A percentile compares a stretch with the other conserved stretches of the same genome.
Evolutionary conservation across 1,284 basidiomycete genomes (phyloP).

Genomic region (Puccinia horiana): DNA sequence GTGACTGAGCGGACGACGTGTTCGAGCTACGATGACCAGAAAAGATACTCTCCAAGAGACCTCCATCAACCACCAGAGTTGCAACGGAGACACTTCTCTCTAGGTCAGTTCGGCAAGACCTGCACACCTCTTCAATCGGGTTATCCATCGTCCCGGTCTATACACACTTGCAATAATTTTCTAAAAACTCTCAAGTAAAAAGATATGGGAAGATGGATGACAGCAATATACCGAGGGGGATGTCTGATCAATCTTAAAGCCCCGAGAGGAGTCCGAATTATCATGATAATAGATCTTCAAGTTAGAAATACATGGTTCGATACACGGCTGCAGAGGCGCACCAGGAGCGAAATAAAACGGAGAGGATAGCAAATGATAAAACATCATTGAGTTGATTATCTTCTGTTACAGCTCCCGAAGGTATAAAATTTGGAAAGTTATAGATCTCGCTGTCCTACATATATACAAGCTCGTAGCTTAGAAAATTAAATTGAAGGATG

Average conservation of each 20-base stretch:
- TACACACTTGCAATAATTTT: background rate
- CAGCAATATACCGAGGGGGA: background rate
- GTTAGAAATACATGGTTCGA: background rate
- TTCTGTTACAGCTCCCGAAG: too few species aligned
- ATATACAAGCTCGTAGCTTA: too few species aligned
- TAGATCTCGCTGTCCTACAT: too few species aligned
- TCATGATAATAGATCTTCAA: background rate
- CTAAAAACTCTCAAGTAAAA: too few species aligned
- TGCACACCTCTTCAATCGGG: background rate
- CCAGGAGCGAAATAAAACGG: too few species aligned
- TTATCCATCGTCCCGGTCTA: background rate
- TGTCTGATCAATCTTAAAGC: background rate
- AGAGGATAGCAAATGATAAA: too few species aligned
- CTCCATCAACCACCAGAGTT: background rate
- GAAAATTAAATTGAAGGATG: too few species aligned
- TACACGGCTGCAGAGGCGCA: too few species aligned
- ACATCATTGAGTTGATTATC: too few species aligned
- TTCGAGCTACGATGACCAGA: background rate
- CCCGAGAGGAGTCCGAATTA: background rate
- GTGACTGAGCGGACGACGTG: constrained; percentile 20
- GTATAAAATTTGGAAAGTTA: too few species aligned
- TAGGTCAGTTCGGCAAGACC: background rate
- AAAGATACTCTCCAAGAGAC: background rate
- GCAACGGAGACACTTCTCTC: background rate
- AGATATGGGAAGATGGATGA: background rate